Evolutionary conservation across 129 eudicot genomes (phyloP).

Genomic region (Centrapalus pauciflorus): DNA sequence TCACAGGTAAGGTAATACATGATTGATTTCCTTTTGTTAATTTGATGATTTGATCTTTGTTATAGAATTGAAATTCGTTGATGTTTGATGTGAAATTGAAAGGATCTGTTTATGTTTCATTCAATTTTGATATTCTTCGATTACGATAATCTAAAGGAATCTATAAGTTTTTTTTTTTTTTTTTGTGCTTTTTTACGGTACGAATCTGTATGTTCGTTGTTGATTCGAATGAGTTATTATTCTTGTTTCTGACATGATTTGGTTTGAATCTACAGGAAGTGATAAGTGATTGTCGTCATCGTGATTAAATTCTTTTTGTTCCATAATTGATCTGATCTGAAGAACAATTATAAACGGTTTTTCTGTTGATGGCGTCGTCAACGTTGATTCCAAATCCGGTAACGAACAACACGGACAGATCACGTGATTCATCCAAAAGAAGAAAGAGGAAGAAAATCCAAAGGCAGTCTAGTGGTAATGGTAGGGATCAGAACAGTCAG

Average conservation of each 20-base stretch:
- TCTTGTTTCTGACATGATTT: constrained; percentile 23
- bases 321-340: constrained; percentile 22
- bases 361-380: constrained; percentile 44
- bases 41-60: background rate
- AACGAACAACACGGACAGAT: constrained; percentile 42
- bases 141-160: constrained; percentile 2
- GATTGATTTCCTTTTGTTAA: background rate
- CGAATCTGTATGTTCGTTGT: constrained; percentile 27
- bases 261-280: constrained; percentile 34
- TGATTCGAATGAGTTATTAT: constrained; percentile 31
- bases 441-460: constrained; percentile 48
- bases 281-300: constrained; percentile 23
- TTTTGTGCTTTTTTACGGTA: background rate
- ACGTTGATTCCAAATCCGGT: constrained; percentile 52
- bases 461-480: constrained; percentile 5
- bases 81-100: background rate
- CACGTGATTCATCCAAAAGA: constrained; percentile 45
- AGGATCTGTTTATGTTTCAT: constrained; percentile 3
- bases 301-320: constrained; percentile 8
- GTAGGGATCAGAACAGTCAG: constrained; percentile 20
- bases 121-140: constrained; percentile 6
- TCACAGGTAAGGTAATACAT: background rate
- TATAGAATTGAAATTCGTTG: background rate
- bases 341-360: constrained; percentile 2
- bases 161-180: too few species aligned